These are phyloP conservation scores for Kodamaea leandrae DNA, from an alignment of 805 yeast species.

Conservation along the genomic window DNA sequence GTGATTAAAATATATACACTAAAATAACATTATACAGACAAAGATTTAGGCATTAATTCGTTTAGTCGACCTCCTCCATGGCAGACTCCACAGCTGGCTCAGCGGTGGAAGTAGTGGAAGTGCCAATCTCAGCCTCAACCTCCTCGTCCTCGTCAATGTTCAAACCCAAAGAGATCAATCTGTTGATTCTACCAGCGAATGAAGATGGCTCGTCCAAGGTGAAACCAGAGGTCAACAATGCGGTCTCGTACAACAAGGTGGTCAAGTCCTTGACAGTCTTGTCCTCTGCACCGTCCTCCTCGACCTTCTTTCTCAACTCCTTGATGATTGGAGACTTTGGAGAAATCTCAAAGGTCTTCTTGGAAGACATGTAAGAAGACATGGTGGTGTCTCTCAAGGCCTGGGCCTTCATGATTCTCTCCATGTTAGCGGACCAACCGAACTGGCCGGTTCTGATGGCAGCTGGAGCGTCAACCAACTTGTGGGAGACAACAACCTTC, in stretches of 20 bases:
- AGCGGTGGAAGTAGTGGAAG: conserved; percentile 43
- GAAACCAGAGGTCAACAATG: conserved; percentile 98
- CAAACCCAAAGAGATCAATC: conserved; percentile 95
- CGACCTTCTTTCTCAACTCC: conserved; percentile 96
- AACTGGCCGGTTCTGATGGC: conserved; percentile 99
- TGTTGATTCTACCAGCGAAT: conserved; percentile 96
- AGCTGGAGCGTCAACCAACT: conserved; percentile 97
- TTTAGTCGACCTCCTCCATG: conserved; percentile 98
- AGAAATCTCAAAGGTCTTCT: conserved; percentile 98
- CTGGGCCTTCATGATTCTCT: conserved; percentile 99
- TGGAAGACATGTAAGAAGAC: conserved; percentile 99
- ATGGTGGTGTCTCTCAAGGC: conserved; percentile 97
- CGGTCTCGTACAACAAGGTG: conserved; percentile 94
- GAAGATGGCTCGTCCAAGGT: conserved; percentile 97
- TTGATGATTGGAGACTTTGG: conserved; percentile 93
- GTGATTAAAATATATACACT: conserved; percentile 7
- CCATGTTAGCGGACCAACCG: conserved; percentile 99
- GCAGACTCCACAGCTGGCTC: conserved; percentile 58
- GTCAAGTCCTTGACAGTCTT: conserved; percentile 98
- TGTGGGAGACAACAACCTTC: conserved; percentile 97
- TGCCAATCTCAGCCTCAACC: conserved; percentile 48
- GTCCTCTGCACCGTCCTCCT: conserved; percentile 95
- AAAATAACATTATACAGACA: conserved; percentile 7
- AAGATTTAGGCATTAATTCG: conserved; percentile 5
- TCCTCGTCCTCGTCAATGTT: conserved; percentile 91